These are phyloP conservation scores for Entomortierella parvispora DNA, from an alignment of 192 early-diverging fungal genomes.

Conservation along the genomic window DNA sequence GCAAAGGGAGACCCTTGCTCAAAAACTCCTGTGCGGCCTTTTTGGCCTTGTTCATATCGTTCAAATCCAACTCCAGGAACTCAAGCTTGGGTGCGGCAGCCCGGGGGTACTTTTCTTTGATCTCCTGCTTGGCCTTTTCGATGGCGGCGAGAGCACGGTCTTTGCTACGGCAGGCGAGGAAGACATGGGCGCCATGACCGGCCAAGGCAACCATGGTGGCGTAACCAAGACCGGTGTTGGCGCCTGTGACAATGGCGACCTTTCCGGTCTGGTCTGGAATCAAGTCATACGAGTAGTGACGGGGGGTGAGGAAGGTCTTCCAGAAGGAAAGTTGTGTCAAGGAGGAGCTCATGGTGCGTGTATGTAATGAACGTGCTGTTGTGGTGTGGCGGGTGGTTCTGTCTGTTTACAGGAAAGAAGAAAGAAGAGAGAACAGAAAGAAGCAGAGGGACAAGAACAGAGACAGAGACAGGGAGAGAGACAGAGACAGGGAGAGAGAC, in stretches of 20 bases:
- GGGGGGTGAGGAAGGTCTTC: conserved; percentile 3
- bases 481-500: too few species aligned
- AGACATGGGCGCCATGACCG: conserved; percentile 11
- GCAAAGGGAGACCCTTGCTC: conserved; percentile 33
- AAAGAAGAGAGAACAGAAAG: too few species aligned
- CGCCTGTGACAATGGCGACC: conserved; percentile 57
- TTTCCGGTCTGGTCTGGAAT: conserved; percentile 50
- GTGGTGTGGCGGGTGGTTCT: too few species aligned
- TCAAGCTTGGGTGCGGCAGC: neutral
- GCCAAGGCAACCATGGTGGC: conserved; percentile 17
- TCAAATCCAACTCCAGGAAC: conserved; percentile 24
- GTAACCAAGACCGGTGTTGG: conserved; percentile 50
- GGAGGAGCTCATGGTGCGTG: too few species aligned
- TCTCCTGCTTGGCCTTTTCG: conserved; percentile 11
- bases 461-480: too few species aligned
- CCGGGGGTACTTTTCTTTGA: neutral
- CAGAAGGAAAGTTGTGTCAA: neutral
- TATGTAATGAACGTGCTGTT: too few species aligned
- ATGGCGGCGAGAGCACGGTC: neutral
- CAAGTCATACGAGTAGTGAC: conserved; percentile 1
- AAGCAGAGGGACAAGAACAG: too few species aligned
- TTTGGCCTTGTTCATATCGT: conserved; percentile 8
- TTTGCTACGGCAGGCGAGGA: conserved; percentile 13
- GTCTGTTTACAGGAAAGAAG: too few species aligned
- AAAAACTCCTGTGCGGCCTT: conserved; percentile 43